Evolutionary conservation across 2,329 filamentous ascomycete species (phyloP).

Genomic region (Intubia oerlemansii): DNA sequence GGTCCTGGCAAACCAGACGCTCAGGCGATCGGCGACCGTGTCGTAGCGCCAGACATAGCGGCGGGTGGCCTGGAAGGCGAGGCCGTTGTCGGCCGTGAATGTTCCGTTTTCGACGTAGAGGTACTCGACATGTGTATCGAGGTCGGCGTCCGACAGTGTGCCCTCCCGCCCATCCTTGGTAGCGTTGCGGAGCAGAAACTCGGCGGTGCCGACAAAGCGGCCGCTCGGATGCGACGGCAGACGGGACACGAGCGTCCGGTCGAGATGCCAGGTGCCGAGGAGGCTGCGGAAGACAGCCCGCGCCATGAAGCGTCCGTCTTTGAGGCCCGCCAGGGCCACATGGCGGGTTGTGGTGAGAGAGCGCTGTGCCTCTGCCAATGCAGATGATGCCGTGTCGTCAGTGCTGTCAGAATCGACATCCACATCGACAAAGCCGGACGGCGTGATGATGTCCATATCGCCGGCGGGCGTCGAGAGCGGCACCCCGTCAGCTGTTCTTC

Average conservation of each 20-base stretch:
- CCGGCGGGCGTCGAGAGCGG: slow-evolving; percentile 21
- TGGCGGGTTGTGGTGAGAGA: slow-evolving; percentile 22
- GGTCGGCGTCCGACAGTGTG: neutral
- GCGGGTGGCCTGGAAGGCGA: slow-evolving; percentile 36
- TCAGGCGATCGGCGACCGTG: slow-evolving; percentile 35
- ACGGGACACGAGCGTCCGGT: slow-evolving; percentile 30
- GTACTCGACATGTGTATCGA: slow-evolving; percentile 30
- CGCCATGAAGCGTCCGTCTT: slow-evolving; percentile 30
- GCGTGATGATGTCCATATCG: slow-evolving; percentile 9
- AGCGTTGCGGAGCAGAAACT: slow-evolving; percentile 39
- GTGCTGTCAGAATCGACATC: too few relatives aligned
- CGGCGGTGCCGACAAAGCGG: slow-evolving; percentile 39
- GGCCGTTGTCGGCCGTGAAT: slow-evolving; percentile 25
- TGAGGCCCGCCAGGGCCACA: slow-evolving; percentile 20
- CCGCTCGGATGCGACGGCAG: slow-evolving; percentile 40
- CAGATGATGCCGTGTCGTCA: too few relatives aligned
- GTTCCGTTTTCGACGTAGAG: slow-evolving; percentile 47
- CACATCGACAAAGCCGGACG: too few relatives aligned
- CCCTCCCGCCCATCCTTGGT: slow-evolving; percentile 31
- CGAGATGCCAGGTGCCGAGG: slow-evolving; percentile 46
- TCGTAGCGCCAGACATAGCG: slow-evolving; percentile 57
- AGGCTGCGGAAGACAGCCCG: slow-evolving; percentile 49
- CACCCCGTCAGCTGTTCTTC: too few relatives aligned
- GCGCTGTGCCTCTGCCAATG: too few relatives aligned
- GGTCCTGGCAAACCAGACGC: slow-evolving; percentile 51